phyloP scores from a whole-genome alignment of 441 rosid species.

The Codiaeum variegatum region DNA sequence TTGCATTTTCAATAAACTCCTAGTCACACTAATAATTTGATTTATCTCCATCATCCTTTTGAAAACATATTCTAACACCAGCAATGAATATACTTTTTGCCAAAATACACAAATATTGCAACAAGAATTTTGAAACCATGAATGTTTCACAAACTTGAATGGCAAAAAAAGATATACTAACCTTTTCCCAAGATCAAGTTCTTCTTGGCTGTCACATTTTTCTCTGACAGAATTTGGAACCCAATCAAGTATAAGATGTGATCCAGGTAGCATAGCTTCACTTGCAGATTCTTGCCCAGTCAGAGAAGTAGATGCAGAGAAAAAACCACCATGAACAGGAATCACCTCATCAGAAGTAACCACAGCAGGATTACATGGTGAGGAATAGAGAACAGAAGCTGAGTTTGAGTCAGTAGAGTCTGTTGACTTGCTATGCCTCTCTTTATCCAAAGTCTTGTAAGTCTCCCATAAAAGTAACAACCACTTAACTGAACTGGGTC shows the following conservation, averaged over 20 bases:
- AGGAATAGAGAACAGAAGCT: constrained; percentile 38
- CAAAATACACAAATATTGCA: neutral
- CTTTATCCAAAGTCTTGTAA: constrained; percentile 37
- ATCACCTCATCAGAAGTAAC: constrained; percentile 22
- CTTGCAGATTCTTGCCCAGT: constrained; percentile 37
- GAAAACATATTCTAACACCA: neutral
- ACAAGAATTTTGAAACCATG: neutral
- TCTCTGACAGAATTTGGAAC: constrained; percentile 49
- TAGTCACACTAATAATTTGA: neutral
- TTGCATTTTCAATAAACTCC: neutral
- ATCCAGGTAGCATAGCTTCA: constrained; percentile 49
- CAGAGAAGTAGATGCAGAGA: constrained; percentile 37
- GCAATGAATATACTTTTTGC: neutral
- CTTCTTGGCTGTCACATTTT: constrained; percentile 37
- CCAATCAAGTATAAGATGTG: constrained; percentile 84
- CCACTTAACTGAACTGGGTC: constrained; percentile 73
- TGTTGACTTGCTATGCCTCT: constrained; percentile 28
- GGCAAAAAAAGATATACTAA: constrained; percentile 30
- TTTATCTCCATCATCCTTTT: neutral
- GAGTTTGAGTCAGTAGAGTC: constrained; percentile 45
- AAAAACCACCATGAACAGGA: constrained; percentile 28
- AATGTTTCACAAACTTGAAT: constrained; percentile 3
- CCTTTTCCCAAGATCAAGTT: constrained; percentile 88
- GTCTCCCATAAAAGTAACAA: constrained; percentile 57
- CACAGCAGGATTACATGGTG: constrained; percentile 28